phyloP scores from a whole-genome alignment of 2,329 filamentous ascomycete species.

The Phyllosticta citribraziliensis region DNA sequence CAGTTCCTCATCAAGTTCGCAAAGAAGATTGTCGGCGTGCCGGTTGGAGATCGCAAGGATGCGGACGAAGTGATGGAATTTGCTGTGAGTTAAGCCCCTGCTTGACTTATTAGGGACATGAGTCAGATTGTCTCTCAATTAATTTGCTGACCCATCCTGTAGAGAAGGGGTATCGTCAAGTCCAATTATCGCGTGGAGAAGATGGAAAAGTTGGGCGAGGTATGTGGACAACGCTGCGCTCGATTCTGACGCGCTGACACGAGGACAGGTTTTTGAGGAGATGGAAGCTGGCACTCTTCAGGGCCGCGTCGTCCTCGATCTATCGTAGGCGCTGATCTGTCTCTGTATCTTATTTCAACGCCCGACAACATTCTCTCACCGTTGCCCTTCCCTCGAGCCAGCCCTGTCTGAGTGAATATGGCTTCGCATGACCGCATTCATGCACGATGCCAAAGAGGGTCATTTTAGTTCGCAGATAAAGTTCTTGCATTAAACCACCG shows the following conservation, averaged over 20 bases:
- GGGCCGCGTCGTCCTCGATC: constrained; percentile 39
- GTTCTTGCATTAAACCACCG: too few species aligned
- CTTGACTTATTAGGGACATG: background rate
- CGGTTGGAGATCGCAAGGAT: constrained; percentile 38
- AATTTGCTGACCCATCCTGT: background rate
- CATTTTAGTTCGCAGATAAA: too few species aligned
- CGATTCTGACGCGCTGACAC: background rate
- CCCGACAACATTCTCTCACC: too few species aligned
- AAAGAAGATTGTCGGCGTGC: constrained; percentile 34
- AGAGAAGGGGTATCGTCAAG: constrained; percentile 34
- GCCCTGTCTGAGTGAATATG: too few species aligned
- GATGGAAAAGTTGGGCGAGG: constrained; percentile 37
- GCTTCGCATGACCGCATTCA: too few species aligned
- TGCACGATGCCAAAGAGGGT: too few species aligned
- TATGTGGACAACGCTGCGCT: constrained; percentile 8
- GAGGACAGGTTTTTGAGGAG: constrained; percentile 30
- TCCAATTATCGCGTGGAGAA: constrained; percentile 37
- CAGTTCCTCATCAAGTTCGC: constrained; percentile 33
- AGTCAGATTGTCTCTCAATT: background rate
- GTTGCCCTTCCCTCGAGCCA: too few species aligned
- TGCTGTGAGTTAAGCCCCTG: constrained; percentile 17
- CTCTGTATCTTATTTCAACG: too few species aligned
- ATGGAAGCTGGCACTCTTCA: constrained; percentile 37
- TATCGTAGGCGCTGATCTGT: constrained; percentile 15
- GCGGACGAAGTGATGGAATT: constrained; percentile 41